A percentile compares a stretch with the other conserved stretches of the same genome.
Evolutionary conservation across 176 grass and related monocot species (phyloP).

Genomic region (Aechmea fasciata): DNA sequence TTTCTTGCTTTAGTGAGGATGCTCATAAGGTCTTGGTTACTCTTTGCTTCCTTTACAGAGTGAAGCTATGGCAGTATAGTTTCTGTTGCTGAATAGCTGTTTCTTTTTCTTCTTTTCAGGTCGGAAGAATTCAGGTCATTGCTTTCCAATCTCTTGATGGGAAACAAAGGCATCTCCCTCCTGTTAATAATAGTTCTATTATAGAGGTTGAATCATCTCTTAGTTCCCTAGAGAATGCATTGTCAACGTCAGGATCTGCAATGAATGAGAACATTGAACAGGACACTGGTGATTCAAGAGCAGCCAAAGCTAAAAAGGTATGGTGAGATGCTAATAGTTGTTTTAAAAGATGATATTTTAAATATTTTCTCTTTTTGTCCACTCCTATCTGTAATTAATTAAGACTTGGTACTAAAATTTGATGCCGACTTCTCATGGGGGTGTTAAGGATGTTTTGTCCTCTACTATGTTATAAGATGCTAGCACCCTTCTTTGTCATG

Average conservation of each 20-base stretch:
- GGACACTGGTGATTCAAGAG: slow-evolving; percentile 53
- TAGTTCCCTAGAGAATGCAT: slow-evolving; percentile 36
- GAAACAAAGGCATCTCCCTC: slow-evolving; percentile 29
- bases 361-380: too few relatives aligned
- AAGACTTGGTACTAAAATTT: too few relatives aligned
- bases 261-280: slow-evolving; percentile 37
- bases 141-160: slow-evolving; percentile 80
- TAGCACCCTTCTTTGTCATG: too few relatives aligned
- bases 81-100: slow-evolving; percentile 1
- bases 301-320: slow-evolving; percentile 19
- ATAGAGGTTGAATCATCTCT: slow-evolving; percentile 52
- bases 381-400: too few relatives aligned
- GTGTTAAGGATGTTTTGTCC: too few relatives aligned
- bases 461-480: too few relatives aligned
- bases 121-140: slow-evolving; percentile 85
- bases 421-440: too few relatives aligned
- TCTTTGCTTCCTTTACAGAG: not conserved
- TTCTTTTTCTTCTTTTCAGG: slow-evolving; percentile 26
- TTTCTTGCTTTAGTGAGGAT: slow-evolving; percentile 93
- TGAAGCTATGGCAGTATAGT: not conserved
- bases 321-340: not conserved
- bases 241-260: slow-evolving; percentile 25
- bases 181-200: slow-evolving; percentile 30
- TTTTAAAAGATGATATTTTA: not conserved
- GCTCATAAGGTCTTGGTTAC: slow-evolving; percentile 59